A percentile compares a stretch with the other conserved stretches of the same genome.
phyloP scores from a whole-genome alignment of 75 land plant species.

The Sequoia sempervirens region DNA sequence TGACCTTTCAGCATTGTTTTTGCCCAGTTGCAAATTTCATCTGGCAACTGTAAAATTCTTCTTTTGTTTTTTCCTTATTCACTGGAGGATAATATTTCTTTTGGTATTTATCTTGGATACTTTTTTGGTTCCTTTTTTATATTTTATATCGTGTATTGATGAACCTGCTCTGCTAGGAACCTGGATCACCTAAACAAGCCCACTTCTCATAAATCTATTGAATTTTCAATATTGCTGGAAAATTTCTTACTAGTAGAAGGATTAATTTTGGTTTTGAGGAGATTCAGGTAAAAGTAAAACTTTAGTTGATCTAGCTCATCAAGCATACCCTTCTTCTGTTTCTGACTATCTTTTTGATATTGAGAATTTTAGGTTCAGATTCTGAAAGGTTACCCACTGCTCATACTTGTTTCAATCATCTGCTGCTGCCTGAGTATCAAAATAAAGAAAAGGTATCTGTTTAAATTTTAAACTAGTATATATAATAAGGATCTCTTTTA shows the following conservation, averaged over 20 bases:
- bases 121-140: background rate
- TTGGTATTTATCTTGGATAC: background rate
- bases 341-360: background rate
- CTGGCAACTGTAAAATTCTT: background rate
- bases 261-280: background rate
- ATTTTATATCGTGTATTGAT: background rate
- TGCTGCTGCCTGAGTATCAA: conserved; percentile 23
- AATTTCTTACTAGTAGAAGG: background rate
- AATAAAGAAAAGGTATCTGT: conserved; percentile 20
- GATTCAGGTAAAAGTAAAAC: background rate
- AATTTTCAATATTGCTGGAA: background rate
- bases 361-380: conserved; percentile 8
- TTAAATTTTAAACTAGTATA: background rate
- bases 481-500: background rate
- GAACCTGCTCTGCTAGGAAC: background rate
- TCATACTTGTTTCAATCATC: conserved; percentile 29
- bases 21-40: background rate
- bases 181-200: background rate
- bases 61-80: background rate
- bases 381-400: conserved; percentile 29
- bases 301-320: background rate
- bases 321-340: background rate
- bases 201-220: background rate
- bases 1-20: background rate
- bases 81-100: background rate